phyloP scores from a whole-genome alignment of 2,329 filamentous ascomycete genomes.

The Lecanicillium sp. region DNA sequence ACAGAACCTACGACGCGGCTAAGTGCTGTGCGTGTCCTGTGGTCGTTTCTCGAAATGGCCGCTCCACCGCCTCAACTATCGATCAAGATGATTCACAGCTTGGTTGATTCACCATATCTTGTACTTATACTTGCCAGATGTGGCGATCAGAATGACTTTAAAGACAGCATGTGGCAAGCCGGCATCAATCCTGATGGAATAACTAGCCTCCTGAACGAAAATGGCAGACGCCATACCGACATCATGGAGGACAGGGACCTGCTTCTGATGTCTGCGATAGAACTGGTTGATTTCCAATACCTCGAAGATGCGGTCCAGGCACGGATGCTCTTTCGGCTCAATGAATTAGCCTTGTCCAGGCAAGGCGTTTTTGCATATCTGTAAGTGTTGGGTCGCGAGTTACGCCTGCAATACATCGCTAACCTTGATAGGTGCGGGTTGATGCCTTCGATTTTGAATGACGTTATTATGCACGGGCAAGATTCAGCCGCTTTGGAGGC shows the following conservation, averaged over 20 bases:
- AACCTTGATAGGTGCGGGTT: conserved; percentile 38
- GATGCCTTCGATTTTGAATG: conserved; percentile 50
- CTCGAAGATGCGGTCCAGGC: conserved; percentile 55
- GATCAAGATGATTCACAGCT: conserved; percentile 15
- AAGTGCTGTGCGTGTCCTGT: conserved; percentile 51
- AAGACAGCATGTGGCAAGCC: conserved; percentile 53
- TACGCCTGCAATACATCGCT: conserved; percentile 10
- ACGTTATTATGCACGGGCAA: conserved; percentile 55
- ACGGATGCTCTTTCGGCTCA: conserved; percentile 51
- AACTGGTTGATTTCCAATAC: conserved; percentile 57
- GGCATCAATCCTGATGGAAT: conserved; percentile 38
- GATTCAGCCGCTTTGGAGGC: conserved; percentile 50
- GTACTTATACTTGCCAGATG: conserved; percentile 50
- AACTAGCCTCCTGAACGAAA: conserved; percentile 14
- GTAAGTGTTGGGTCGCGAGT: too few species aligned
- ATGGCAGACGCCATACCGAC: conserved; percentile 23
- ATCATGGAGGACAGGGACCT: conserved; percentile 52
- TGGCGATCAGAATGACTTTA: conserved; percentile 48
- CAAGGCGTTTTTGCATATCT: conserved; percentile 50
- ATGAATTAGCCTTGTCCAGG: conserved; percentile 43
- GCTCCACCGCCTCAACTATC: conserved; percentile 5
- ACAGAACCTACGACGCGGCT: conserved; percentile 53
- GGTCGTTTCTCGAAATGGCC: conserved; percentile 44
- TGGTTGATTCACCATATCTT: conserved; percentile 47
- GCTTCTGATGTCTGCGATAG: conserved; percentile 53